A percentile compares a stretch with the other conserved stretches of the same genome.
Evolutionary conservation across 345 rosid genomes (phyloP).

Genomic region (Populus tremula): DNA sequence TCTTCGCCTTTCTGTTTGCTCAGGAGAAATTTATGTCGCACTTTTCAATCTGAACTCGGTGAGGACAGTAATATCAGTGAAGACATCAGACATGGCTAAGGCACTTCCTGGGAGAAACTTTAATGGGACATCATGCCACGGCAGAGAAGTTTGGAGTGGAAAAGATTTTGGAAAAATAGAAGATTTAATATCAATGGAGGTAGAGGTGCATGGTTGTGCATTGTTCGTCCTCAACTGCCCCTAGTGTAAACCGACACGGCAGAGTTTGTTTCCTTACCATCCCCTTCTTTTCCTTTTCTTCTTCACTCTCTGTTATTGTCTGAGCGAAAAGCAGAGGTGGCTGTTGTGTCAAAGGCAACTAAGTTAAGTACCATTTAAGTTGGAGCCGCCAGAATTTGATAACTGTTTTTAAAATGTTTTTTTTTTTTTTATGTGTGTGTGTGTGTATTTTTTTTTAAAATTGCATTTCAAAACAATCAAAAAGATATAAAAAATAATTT

Average conservation of each 20-base stretch:
- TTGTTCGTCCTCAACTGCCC: constrained; percentile 56
- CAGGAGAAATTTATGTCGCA: constrained; percentile 31
- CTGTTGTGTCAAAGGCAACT: not conserved
- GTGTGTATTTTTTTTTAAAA: too few relatives aligned
- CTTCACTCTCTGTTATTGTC: not conserved
- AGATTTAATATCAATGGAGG: constrained; percentile 36
- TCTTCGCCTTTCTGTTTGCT: not conserved
- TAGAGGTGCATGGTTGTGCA: constrained; percentile 56
- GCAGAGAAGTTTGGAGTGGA: constrained; percentile 69
- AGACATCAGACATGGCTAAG: constrained; percentile 53
- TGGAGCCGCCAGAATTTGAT: not conserved
- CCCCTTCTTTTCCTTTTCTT: not conserved
- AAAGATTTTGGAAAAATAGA: constrained; percentile 25
- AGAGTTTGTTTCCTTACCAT: not conserved
- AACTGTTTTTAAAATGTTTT: too few relatives aligned
- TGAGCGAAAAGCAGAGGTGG: not conserved
- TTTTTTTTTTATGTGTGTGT: too few relatives aligned
- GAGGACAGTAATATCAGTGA: constrained; percentile 46
- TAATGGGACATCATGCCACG: constrained; percentile 37
- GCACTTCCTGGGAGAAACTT: constrained; percentile 39
- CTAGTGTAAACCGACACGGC: constrained; percentile 3
- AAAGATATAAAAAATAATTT: too few relatives aligned
- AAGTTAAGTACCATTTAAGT: not conserved
- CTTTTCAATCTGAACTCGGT: constrained; percentile 25
- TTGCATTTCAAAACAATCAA: too few relatives aligned